Percentiles rank a stretch among this genome's conserved stretches.
Evolutionary conservation across 768 basidiomycete genomes (phyloP).

Genomic region (Termitomyces eurrhizus): DNA sequence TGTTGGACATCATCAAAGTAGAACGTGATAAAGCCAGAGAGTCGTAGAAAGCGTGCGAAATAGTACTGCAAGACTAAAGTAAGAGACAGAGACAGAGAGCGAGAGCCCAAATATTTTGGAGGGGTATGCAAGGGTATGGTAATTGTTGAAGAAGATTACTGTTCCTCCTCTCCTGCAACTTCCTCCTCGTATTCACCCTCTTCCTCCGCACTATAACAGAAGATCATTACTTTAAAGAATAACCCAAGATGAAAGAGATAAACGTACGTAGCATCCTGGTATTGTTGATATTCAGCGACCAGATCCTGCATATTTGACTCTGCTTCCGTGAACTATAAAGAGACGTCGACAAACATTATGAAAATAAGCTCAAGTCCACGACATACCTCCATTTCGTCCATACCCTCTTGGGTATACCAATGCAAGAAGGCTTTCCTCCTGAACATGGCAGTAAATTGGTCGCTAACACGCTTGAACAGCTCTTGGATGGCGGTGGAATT

Average conservation of each 20-base stretch:
- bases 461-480: constrained; percentile 97
- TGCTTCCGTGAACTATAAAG: constrained; percentile 84
- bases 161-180: constrained; percentile 54
- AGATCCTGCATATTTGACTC: constrained; percentile 99
- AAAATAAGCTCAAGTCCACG: not conserved
- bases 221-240: constrained; percentile 9
- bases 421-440: constrained; percentile 98
- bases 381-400: constrained; percentile 93
- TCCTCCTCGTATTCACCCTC: constrained; percentile 91
- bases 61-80: constrained; percentile 25
- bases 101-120: constrained; percentile 13
- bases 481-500: constrained; percentile 98
- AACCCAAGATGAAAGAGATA: not conserved
- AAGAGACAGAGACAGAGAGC: constrained; percentile 16
- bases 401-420: constrained; percentile 99
- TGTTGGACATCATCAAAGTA: constrained; percentile 26
- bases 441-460: constrained; percentile 99
- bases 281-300: constrained; percentile 96
- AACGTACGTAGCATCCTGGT: constrained; percentile 89
- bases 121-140: constrained; percentile 18
- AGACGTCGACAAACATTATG: not conserved
- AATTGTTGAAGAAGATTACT: constrained; percentile 20
- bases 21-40: constrained; percentile 20
- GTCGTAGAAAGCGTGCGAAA: constrained; percentile 35
- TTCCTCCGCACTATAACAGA: constrained; percentile 63